Percentiles rank a stretch among this genome's conserved stretches.
These are phyloP conservation scores for Aspergillus ochraceus DNA, from an alignment of 2,329 filamentous ascomycete species.

Conservation along the genomic window DNA sequence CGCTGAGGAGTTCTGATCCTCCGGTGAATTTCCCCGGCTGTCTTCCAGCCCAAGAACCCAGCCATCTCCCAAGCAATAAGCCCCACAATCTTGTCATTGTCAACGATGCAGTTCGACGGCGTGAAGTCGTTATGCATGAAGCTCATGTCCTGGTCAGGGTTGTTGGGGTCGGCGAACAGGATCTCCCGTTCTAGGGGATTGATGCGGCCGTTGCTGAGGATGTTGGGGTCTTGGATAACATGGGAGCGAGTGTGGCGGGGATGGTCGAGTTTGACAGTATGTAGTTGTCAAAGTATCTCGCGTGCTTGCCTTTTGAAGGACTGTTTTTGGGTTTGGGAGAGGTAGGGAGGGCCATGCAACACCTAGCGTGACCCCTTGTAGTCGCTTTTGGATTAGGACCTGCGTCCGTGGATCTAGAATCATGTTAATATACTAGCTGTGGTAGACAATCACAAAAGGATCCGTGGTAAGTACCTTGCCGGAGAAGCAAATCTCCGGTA, in stretches of 20 bases:
- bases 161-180: slow-evolving; percentile 27
- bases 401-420: slow-evolving; percentile 36
- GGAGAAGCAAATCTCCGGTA: slow-evolving; percentile 42
- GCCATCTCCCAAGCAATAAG: slow-evolving; percentile 48
- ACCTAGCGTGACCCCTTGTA: slow-evolving; percentile 38
- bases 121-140: slow-evolving; percentile 45
- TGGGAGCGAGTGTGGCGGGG: slow-evolving; percentile 19
- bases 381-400: slow-evolving; percentile 41
- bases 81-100: slow-evolving; percentile 41
- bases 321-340: slow-evolving; percentile 32
- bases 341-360: slow-evolving; percentile 41
- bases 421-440: slow-evolving; percentile 4
- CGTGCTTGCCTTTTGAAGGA: slow-evolving; percentile 40
- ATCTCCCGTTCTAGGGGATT: slow-evolving; percentile 36
- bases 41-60: slow-evolving; percentile 35
- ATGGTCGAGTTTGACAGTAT: slow-evolving; percentile 23
- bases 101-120: slow-evolving; percentile 40
- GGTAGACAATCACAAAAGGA: no score
- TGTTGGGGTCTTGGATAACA: slow-evolving; percentile 24
- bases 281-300: slow-evolving; percentile 30
- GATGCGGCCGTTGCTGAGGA: slow-evolving; percentile 30
- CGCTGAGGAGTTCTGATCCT: slow-evolving; percentile 20
- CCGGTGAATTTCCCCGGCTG: slow-evolving; percentile 23
- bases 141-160: slow-evolving; percentile 25
- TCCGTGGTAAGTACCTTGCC: slow-evolving; percentile 32